Base-by-base conservation (phyloP, 2,329 filamentous ascomycete species). In the Albifimbria verrucaria region DNA sequence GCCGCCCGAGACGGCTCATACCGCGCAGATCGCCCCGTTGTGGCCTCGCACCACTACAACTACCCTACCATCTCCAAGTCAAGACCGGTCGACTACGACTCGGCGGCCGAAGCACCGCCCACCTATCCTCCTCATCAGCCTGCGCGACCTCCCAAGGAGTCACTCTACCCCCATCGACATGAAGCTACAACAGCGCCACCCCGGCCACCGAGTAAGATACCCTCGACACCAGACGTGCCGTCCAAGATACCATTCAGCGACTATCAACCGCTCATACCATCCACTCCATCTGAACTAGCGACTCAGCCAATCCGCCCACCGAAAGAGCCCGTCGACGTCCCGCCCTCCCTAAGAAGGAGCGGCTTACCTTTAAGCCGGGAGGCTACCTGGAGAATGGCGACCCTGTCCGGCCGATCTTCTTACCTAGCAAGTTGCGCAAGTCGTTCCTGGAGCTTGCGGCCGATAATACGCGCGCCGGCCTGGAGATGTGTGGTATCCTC, bases 401-500 rank as follows among this genome's bases (percentile, higher is more conserved):
- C 6, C 89, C 92, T 0, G 82, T 99, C 7, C 87, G 94, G 28
- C 90, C 92, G 0, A 78, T 99, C 28, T 96, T 97, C 67, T 79
- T 99, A 1, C 93, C 94, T 0, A 81, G 83, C 1, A 80, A 82
- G 12, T 80, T 99, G 1, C 89, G 92, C 24, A 72, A 78, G 2
- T 76, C 80, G 6, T 99, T 99, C 67, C 78, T 97, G 18, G 72
- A 81, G 3, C 75, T 92, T 25, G 93, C 92, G 0, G 73, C 81
- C 0, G 72, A 82, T 18, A 97, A 99, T 67, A 99, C 94, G 0
- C 75, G 75, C 25, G 78, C 79, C 3, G 95, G 95, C 32, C 80
- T 97, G 18, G 94, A 99, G 73, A 97, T 94, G 60, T 97, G 94
- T 67, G 94, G 93, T 32, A 93, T 99, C 59, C 80, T 99, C 11